These are phyloP conservation scores for Omphalotus guepiniiformis DNA, from an alignment of 768 basidiomycete genomes.

Conservation along the genomic window DNA sequence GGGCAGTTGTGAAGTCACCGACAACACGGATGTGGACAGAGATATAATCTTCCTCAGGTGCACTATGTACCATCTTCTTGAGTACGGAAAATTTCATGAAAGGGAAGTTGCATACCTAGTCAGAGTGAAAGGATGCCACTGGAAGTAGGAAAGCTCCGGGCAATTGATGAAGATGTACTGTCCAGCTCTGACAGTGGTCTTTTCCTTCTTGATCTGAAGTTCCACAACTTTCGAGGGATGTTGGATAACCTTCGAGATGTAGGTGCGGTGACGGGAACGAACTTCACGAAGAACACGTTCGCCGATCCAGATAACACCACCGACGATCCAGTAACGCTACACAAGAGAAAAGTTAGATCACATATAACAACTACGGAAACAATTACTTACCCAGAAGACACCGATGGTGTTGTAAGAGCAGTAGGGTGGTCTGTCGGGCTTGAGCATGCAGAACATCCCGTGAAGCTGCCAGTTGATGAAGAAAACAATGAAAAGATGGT, in stretches of 20 bases:
- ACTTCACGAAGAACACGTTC: conserved; percentile 93
- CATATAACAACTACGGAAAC: neutral
- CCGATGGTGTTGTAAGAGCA: conserved; percentile 85
- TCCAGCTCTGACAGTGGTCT: conserved; percentile 75
- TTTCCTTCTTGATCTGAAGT: conserved; percentile 97
- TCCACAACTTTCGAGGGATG: conserved; percentile 95
- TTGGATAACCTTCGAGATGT: conserved; percentile 91
- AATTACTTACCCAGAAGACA: conserved; percentile 86
- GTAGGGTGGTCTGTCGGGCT: conserved; percentile 83
- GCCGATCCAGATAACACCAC: conserved; percentile 78
- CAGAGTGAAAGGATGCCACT: conserved; percentile 97
- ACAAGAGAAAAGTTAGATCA: conserved; percentile 6
- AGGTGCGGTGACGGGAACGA: conserved; percentile 86
- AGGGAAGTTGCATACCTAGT: conserved; percentile 52
- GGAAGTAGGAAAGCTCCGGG: conserved; percentile 91
- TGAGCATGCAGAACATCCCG: conserved; percentile 96
- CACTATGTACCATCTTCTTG: conserved; percentile 37
- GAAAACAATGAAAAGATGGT: conserved; percentile 89
- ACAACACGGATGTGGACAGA: conserved; percentile 89
- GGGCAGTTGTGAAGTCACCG: conserved; percentile 87
- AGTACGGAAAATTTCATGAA: too few relatives aligned
- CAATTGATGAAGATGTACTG: conserved; percentile 93
- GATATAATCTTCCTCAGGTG: conserved; percentile 93
- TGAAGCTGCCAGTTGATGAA: conserved; percentile 94
- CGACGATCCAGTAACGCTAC: conserved; percentile 87